phyloP scores from a whole-genome alignment of 306 rosid genomes.

The Senna tora region DNA sequence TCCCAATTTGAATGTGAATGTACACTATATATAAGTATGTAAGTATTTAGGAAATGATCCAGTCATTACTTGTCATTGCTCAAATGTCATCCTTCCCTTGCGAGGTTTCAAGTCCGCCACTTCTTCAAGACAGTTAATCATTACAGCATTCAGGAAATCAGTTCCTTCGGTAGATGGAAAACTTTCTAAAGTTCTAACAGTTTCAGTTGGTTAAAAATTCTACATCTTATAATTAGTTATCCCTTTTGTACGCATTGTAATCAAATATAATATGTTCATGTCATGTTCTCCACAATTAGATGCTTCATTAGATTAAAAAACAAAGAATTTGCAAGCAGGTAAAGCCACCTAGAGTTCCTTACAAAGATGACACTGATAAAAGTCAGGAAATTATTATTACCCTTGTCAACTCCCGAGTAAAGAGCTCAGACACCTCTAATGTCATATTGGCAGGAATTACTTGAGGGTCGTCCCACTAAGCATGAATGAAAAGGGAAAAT shows the following conservation, averaged over 20 bases:
- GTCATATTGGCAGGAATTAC: constrained; percentile 88
- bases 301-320: constrained; percentile 16
- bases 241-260: not conserved
- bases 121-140: not conserved
- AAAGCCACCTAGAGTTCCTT: constrained; percentile 6
- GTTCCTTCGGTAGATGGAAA: constrained; percentile 14
- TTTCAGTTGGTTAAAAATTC: constrained; percentile 4
- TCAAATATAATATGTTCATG: constrained; percentile 14
- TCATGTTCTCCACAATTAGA: not conserved
- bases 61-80: not conserved
- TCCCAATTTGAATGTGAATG: not conserved
- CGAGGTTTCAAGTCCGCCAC: not conserved
- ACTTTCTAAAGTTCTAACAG: not conserved
- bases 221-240: not conserved
- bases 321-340: constrained; percentile 16
- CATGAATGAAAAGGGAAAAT: constrained; percentile 27
- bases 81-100: constrained; percentile 13
- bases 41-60: not conserved
- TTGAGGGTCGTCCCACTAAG: constrained; percentile 95
- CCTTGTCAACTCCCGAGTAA: constrained; percentile 94
- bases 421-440: constrained; percentile 87
- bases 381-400: constrained; percentile 51
- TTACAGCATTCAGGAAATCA: constrained; percentile 18
- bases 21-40: not conserved
- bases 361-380: constrained; percentile 35